phyloP scores from a whole-genome alignment of 75 land plant genomes.

The Pseudotsuga menziesii region DNA sequence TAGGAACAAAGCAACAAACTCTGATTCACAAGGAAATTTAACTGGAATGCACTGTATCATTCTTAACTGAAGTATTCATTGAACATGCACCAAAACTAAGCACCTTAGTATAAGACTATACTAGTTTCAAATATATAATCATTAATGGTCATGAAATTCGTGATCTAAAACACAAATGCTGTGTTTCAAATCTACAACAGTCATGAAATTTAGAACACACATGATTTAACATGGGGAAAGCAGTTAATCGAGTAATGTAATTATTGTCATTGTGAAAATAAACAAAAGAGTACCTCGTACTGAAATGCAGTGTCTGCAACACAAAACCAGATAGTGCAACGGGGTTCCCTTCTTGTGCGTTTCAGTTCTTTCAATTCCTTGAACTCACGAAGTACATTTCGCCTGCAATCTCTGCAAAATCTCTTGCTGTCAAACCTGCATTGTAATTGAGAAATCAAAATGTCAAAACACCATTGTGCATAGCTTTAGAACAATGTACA shows the following conservation, averaged over 20 bases:
- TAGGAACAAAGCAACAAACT: conserved; percentile 1
- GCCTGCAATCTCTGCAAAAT: conserved; percentile 98
- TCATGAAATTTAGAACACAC: neutral
- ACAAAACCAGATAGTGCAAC: conserved; percentile 95
- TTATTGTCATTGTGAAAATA: neutral
- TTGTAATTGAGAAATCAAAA: neutral
- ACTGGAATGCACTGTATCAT: neutral
- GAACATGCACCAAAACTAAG: too few species aligned
- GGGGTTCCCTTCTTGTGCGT: conserved; percentile 83
- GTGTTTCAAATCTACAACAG: neutral
- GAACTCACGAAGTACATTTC: conserved; percentile 95
- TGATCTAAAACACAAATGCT: neutral
- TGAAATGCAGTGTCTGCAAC: conserved; percentile 94
- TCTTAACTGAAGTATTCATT: too few species aligned
- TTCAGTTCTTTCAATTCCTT: conserved; percentile 96
- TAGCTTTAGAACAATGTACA: neutral
- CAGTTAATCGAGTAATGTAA: too few species aligned
- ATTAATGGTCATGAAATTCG: too few species aligned
- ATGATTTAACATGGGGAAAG: too few species aligned
- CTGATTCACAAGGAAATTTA: neutral
- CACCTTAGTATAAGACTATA: too few species aligned
- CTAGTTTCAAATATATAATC: too few species aligned
- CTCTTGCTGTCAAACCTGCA: conserved; percentile 58
- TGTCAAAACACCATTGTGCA: neutral
- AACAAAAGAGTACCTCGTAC: conserved; percentile 62